phyloP scores from a whole-genome alignment of 495 filamentous ascomycete species.

The Penicillium cataractarum region DNA sequence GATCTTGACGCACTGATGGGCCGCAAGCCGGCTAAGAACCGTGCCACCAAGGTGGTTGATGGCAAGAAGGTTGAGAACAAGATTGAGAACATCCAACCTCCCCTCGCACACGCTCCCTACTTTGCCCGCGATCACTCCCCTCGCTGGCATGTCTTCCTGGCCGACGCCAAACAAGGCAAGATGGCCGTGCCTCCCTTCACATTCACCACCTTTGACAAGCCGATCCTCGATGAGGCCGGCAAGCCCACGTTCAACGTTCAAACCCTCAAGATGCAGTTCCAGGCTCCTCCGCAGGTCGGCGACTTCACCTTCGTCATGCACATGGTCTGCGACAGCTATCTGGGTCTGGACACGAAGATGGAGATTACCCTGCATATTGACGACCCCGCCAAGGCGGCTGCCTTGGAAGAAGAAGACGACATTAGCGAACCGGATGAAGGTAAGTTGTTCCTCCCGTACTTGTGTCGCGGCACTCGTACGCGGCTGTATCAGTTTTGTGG shows the following conservation, averaged over 20 bases:
- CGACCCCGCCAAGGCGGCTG: slow-evolving; percentile 80
- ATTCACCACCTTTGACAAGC: slow-evolving; percentile 87
- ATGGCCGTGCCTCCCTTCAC: slow-evolving; percentile 94
- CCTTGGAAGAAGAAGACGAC: slow-evolving; percentile 78
- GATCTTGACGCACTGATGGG: slow-evolving; percentile 87
- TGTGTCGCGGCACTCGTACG: neutral
- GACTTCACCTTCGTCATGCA: slow-evolving; percentile 93
- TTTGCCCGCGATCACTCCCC: slow-evolving; percentile 87
- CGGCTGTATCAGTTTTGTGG: neutral
- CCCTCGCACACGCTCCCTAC: slow-evolving; percentile 87
- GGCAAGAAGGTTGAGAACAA: slow-evolving; percentile 53
- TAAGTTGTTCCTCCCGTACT: slow-evolving; percentile 47
- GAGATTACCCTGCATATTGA: slow-evolving; percentile 90
- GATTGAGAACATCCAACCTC: slow-evolving; percentile 69
- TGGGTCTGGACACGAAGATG: slow-evolving; percentile 87
- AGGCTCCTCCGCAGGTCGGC: slow-evolving; percentile 89
- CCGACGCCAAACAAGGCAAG: slow-evolving; percentile 89
- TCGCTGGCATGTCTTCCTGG: slow-evolving; percentile 89
- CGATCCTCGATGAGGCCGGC: slow-evolving; percentile 70
- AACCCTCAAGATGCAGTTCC: slow-evolving; percentile 96
- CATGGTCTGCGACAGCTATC: slow-evolving; percentile 88
- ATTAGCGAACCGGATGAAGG: slow-evolving; percentile 98
- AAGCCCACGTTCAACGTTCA: slow-evolving; percentile 89
- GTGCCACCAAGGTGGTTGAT: slow-evolving; percentile 58
- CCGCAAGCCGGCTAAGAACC: slow-evolving; percentile 66